Evolutionary conservation across 257 asterid species (phyloP).

Genomic region (Nicotiana noctiflora): DNA sequence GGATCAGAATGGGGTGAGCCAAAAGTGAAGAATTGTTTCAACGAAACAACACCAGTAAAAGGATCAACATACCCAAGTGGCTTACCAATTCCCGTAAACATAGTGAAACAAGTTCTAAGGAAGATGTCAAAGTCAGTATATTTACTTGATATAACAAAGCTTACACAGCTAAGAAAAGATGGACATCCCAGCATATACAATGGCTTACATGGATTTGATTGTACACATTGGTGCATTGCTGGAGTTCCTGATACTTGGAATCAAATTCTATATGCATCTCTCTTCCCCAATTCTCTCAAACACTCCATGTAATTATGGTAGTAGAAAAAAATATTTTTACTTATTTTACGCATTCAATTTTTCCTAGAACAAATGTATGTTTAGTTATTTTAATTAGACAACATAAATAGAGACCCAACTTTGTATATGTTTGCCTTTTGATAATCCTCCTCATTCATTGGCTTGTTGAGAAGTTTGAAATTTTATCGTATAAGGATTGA

Average conservation of each 20-base stretch:
- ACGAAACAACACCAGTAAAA: conserved; percentile 33
- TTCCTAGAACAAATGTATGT: background rate
- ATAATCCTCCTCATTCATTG: background rate
- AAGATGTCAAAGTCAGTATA: conserved; percentile 14
- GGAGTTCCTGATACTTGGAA: conserved; percentile 68
- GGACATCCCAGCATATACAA: conserved; percentile 47
- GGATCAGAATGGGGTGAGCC: conserved; percentile 51
- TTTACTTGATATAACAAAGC: conserved; percentile 44
- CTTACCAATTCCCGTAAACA: conserved; percentile 28
- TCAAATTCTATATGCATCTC: conserved; percentile 30
- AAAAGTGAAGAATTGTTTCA: conserved; percentile 28
- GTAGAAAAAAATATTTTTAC: background rate
- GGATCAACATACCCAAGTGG: conserved; percentile 48
- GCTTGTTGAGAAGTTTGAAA: background rate
- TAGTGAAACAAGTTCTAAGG: conserved; percentile 28
- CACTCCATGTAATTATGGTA: background rate
- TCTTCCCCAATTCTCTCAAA: background rate
- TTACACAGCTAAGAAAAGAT: conserved; percentile 56
- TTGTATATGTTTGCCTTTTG: background rate
- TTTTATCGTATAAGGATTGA: background rate
- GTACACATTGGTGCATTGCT: conserved; percentile 64
- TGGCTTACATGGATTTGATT: conserved; percentile 35
- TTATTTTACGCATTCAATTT: background rate
- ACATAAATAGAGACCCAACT: background rate
- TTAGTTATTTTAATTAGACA: background rate